These are phyloP conservation scores for Amanita inopinata DNA, from an alignment of 768 basidiomycete species.

Conservation along the genomic window DNA sequence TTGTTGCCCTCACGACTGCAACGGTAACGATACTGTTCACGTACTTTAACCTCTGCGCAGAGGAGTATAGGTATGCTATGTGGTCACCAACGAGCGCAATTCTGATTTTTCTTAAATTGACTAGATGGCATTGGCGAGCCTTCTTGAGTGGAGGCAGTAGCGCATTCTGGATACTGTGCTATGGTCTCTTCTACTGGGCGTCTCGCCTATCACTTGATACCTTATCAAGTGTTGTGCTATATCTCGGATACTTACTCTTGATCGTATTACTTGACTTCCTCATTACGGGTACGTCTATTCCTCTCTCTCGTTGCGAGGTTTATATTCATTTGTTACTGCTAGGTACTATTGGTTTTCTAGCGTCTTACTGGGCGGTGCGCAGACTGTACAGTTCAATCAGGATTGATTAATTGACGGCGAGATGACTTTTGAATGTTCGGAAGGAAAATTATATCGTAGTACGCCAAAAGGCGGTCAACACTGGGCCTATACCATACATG, in stretches of 20 bases:
- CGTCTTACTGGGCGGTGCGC: slow-evolving; percentile 85
- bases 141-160: slow-evolving; percentile 90
- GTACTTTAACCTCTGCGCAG: slow-evolving; percentile 88
- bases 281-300: slow-evolving; percentile 54
- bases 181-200: slow-evolving; percentile 84
- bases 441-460: not conserved
- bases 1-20: slow-evolving; percentile 81
- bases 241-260: slow-evolving; percentile 84
- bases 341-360: slow-evolving; percentile 89
- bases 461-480: not conserved
- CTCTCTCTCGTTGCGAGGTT: not conserved
- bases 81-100: not conserved
- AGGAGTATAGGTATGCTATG: slow-evolving; percentile 72
- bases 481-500: not conserved
- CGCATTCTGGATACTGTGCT: slow-evolving; percentile 83
- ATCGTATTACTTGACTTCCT: slow-evolving; percentile 81
- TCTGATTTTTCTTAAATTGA: not conserved
- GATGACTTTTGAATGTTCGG: too few relatives aligned
- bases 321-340: slow-evolving; percentile 9
- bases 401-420: slow-evolving; percentile 39
- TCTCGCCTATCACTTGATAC: slow-evolving; percentile 82
- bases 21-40: slow-evolving; percentile 85
- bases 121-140: slow-evolving; percentile 93
- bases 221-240: slow-evolving; percentile 70
- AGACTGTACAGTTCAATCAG: slow-evolving; percentile 76